Evolutionary conservation across 192 early-diverging fungal genomes (phyloP).

Genomic region (Lobosporangium transversale): DNA sequence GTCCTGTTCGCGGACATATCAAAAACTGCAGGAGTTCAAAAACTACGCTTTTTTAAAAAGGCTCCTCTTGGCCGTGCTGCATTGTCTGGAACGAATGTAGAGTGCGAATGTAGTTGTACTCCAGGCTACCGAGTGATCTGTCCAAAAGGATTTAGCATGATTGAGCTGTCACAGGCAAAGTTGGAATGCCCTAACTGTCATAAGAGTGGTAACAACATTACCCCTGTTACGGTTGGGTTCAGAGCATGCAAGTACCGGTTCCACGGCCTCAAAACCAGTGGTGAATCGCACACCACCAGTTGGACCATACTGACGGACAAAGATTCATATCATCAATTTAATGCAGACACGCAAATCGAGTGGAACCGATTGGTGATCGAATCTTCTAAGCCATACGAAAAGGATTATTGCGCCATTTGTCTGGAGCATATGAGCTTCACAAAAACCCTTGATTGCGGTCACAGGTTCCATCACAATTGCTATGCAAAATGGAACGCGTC

Average conservation of each 20-base stretch:
- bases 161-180: slow-evolving; percentile 1
- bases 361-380: slow-evolving; percentile 21
- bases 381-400: background rate
- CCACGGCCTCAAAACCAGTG: slow-evolving; percentile 9
- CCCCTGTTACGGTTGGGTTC: slow-evolving; percentile 12
- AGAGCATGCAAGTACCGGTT: slow-evolving; percentile 17
- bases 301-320: background rate
- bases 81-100: slow-evolving; percentile 2
- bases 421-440: background rate
- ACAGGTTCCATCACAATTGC: slow-evolving; percentile 1
- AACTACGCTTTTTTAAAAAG: background rate
- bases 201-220: background rate
- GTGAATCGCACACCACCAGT: background rate
- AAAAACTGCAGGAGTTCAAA: background rate
- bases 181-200: slow-evolving; percentile 11
- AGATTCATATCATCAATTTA: background rate
- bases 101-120: slow-evolving; percentile 9
- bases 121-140: background rate
- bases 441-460: background rate
- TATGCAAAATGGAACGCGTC: background rate
- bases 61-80: background rate
- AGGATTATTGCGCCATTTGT: slow-evolving; percentile 1
- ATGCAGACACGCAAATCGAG: background rate
- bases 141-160: background rate
- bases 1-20: background rate